Evolutionary conservation across 495 filamentous ascomycete species (phyloP).

Genomic region (Aspergillus asperescens): DNA sequence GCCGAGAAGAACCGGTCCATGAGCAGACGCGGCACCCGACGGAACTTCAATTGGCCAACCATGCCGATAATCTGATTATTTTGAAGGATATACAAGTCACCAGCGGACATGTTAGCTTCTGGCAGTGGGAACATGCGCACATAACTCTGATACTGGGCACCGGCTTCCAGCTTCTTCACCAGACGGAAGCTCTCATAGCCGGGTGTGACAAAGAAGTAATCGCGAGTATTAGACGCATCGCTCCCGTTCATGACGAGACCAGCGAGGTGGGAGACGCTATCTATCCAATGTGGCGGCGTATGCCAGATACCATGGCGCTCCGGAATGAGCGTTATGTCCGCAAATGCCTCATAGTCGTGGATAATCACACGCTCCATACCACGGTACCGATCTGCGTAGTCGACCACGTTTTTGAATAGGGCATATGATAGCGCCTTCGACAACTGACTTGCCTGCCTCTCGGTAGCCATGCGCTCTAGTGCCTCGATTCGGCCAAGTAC

Average conservation of each 20-base stretch:
- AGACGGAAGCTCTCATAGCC: conserved; percentile 31
- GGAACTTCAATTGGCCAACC: conserved; percentile 32
- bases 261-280: conserved; percentile 38
- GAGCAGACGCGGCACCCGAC: conserved; percentile 20
- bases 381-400: conserved; percentile 38
- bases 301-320: conserved; percentile 17
- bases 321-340: conserved; percentile 32
- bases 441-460: conserved; percentile 25
- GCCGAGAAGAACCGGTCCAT: conserved; percentile 31
- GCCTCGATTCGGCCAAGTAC: conserved; percentile 28
- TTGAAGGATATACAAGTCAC: conserved; percentile 40
- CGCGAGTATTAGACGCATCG: conserved; percentile 21
- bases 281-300: conserved; percentile 38
- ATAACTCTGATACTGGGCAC: conserved; percentile 32
- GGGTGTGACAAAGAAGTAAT: conserved; percentile 34
- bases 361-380: conserved; percentile 38
- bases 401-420: conserved; percentile 38
- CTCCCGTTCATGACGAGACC: conserved; percentile 38
- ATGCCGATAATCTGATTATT: conserved; percentile 31
- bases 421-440: conserved; percentile 28
- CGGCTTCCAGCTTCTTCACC: conserved; percentile 25
- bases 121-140: conserved; percentile 35
- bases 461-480: conserved; percentile 20
- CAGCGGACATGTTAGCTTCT: conserved; percentile 25
- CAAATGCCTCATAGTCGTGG: conserved; percentile 35